Base-by-base conservation (phyloP, 2,329 filamentous ascomycete genomes). In the Aspergillus sp. region DNA sequence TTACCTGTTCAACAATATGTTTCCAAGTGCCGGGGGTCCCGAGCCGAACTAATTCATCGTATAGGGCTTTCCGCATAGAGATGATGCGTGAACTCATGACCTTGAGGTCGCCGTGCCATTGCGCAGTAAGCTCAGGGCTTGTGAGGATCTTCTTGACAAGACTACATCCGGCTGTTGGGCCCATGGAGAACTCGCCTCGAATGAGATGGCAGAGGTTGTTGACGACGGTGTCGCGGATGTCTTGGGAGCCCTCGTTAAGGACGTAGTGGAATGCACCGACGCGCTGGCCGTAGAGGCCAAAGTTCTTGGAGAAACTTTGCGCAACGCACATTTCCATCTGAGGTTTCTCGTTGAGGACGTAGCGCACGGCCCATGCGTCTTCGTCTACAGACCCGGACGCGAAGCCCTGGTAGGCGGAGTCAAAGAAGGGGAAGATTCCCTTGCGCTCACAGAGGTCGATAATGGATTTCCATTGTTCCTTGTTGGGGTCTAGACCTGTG, bases 331-430 rank as follows among this genome's bases (percentile, higher is more conserved):
- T 78, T 65, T 86, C 83, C 61, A 96, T 95, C 77, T 93, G 92
- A 0, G 71, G 70, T 63, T 73, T 72, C 76, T 93, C 86, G 72
- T 93, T 89, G 67, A 96, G 84, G 73, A 98, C 97, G 82, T 96
- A 90, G 65, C 91, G 89, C 62, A 98, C 87, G 14, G 93, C 91
- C 81, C 88, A 91, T 61, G 90, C 91, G 73, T 99, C 95, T 59
- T 88, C 86, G 67, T 86, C 85, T 37, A 96, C 84, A 71, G 95
- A 88, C 51, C 95, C 95, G 3, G 93, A 96, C 2, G 93, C 93
- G 72, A 98, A 99, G 46, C 95, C 95, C 78, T 98, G 95, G 81
- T 99, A 99, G 55, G 93, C 93, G 59, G 87, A 91, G 81, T 99
- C 95, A 77, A 99, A 98, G 85, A 98, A 97, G 66, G 93, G 93